Evolutionary conservation across 306 rosid genomes (phyloP).

Genomic region (Ziziphus jujuba): DNA sequence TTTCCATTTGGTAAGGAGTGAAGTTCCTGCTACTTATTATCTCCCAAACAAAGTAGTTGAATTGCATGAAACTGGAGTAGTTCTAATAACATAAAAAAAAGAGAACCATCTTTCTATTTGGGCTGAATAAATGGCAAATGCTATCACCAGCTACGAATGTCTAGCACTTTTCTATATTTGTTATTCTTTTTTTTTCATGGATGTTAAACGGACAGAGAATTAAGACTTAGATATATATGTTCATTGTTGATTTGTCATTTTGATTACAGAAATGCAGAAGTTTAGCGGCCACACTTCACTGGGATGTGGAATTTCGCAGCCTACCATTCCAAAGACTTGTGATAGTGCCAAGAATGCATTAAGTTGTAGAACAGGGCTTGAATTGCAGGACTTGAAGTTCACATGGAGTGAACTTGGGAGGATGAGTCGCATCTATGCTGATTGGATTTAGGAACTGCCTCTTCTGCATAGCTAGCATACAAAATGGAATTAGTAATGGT

Average conservation of each 20-base stretch:
- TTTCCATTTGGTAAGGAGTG: too few relatives aligned
- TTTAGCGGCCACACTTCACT: conserved; percentile 7
- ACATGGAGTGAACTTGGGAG: conserved; percentile 21
- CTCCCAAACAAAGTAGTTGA: too few relatives aligned
- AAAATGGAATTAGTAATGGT: conserved; percentile 12
- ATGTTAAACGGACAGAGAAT: not conserved
- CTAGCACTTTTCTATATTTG: too few relatives aligned
- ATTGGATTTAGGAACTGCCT: conserved; percentile 46
- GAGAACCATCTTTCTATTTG: too few relatives aligned
- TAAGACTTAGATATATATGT: not conserved
- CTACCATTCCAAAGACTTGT: conserved; percentile 8
- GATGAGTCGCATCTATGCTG: conserved; percentile 49
- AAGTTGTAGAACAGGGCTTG: not conserved
- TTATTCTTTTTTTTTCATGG: not conserved
- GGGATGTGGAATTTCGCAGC: conserved; percentile 7
- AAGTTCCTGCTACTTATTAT: too few relatives aligned
- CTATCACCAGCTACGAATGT: too few relatives aligned
- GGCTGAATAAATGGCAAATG: too few relatives aligned
- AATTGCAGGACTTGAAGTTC: conserved; percentile 18
- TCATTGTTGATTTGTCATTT: not conserved
- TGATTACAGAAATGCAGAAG: conserved; percentile 24
- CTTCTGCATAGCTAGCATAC: conserved; percentile 8
- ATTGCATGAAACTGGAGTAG: too few relatives aligned
- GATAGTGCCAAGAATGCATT: not conserved
- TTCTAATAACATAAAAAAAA: too few relatives aligned